These are phyloP conservation scores for Pseudogymnoascus sp. DNA, from an alignment of 2,329 filamentous ascomycete species.

Conservation along the genomic window DNA sequence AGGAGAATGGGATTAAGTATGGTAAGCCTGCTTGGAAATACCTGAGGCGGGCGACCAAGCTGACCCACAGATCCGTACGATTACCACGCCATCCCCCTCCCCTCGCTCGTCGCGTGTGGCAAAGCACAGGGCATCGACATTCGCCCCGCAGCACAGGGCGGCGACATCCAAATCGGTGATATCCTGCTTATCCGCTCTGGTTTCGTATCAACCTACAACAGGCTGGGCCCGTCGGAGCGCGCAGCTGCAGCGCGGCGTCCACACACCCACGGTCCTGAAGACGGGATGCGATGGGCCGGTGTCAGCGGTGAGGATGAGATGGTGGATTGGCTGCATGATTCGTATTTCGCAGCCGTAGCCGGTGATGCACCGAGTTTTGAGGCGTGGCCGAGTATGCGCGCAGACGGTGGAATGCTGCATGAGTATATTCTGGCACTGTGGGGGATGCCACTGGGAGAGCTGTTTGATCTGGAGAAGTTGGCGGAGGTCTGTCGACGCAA, in stretches of 20 bases:
- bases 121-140: constrained; percentile 26
- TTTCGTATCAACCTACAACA: constrained; percentile 32
- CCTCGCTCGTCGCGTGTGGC: constrained; percentile 22
- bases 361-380: constrained; percentile 38
- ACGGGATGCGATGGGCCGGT: constrained; percentile 35
- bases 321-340: constrained; percentile 35
- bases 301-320: constrained; percentile 39
- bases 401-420: constrained; percentile 19
- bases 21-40: constrained; percentile 11
- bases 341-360: constrained; percentile 35
- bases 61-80: constrained; percentile 23
- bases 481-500: constrained; percentile 24
- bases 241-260: constrained; percentile 31
- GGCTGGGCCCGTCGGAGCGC: constrained; percentile 31
- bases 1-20: constrained; percentile 32
- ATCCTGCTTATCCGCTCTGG: constrained; percentile 43
- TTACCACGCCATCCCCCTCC: constrained; percentile 21
- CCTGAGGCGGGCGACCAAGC: neutral
- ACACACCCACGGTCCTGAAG: constrained; percentile 30
- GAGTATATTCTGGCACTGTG: constrained; percentile 27
- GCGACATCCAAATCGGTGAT: constrained; percentile 43
- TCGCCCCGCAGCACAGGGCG: constrained; percentile 34
- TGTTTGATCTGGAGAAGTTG: constrained; percentile 28
- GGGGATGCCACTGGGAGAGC: constrained; percentile 28
- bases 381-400: constrained; percentile 21